Percentiles rank a stretch among this genome's conserved stretches.
Conservation (phyloP, 2,329 filamentous ascomycete species). For the Penicillium carneum region DNA sequence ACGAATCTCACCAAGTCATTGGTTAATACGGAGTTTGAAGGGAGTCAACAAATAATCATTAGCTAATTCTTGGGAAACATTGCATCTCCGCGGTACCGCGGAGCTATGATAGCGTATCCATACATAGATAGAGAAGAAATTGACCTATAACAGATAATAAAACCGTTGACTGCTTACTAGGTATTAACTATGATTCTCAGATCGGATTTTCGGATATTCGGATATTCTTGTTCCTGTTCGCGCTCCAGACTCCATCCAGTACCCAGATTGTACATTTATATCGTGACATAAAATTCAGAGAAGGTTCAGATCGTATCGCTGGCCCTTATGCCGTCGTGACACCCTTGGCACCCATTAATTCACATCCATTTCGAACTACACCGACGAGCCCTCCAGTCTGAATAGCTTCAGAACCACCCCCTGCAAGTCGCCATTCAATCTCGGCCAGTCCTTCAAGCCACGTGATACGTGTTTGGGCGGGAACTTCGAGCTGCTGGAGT, state of each 20-base stretch:
- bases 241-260: not conserved
- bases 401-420: constrained; percentile 83
- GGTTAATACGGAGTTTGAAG: not conserved
- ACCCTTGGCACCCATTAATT: constrained; percentile 65
- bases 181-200: too few relatives aligned
- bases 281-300: not conserved
- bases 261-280: constrained; percentile 11
- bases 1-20: not conserved
- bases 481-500: constrained; percentile 81
- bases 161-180: too few relatives aligned
- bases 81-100: constrained; percentile 9
- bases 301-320: not conserved
- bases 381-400: constrained; percentile 94
- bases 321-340: constrained; percentile 27
- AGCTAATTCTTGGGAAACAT: constrained; percentile 28
- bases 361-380: constrained; percentile 83
- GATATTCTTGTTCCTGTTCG: not conserved
- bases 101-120: constrained; percentile 9
- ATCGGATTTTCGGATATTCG: not conserved
- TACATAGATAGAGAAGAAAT: too few relatives aligned
- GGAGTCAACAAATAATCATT: constrained; percentile 14
- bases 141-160: too few relatives aligned
- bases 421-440: constrained; percentile 88
- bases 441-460: constrained; percentile 93
- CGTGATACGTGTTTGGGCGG: constrained; percentile 81